These are phyloP conservation scores for Colletotrichum tanaceti DNA, from an alignment of 2,329 filamentous ascomycete species.

Conservation along the genomic window DNA sequence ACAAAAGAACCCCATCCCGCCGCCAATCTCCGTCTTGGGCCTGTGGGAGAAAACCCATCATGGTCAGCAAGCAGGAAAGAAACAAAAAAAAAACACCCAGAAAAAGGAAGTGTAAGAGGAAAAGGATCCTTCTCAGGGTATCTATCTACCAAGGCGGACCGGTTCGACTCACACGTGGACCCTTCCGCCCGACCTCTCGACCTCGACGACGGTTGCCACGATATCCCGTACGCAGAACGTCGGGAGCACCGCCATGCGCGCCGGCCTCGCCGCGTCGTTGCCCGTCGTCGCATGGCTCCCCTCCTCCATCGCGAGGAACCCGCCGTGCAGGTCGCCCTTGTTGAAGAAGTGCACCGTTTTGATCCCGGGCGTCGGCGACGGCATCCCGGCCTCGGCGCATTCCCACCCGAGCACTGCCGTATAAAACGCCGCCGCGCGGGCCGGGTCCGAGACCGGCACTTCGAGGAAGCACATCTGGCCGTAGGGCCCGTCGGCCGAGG, in stretches of 20 bases:
- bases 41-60: constrained; percentile 42
- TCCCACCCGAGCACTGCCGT: constrained; percentile 51
- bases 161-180: constrained; percentile 49
- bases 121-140: neutral
- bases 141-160: neutral
- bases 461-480: constrained; percentile 55
- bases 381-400: constrained; percentile 43
- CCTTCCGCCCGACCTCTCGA: constrained; percentile 48
- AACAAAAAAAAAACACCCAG: too few relatives aligned
- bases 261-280: constrained; percentile 43
- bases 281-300: constrained; percentile 45
- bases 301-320: constrained; percentile 50
- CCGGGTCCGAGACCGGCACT: constrained; percentile 51
- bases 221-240: constrained; percentile 51
- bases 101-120: too few relatives aligned
- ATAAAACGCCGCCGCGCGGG: constrained; percentile 53
- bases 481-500: constrained; percentile 17
- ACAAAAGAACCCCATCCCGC: constrained; percentile 50
- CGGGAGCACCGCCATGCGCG: constrained; percentile 48
- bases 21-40: constrained; percentile 51
- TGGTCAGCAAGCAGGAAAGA: too few relatives aligned
- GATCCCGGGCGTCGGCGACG: constrained; percentile 43
- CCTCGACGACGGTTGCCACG: constrained; percentile 47
- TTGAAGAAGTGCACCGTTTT: constrained; percentile 51
- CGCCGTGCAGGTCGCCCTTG: constrained; percentile 50